phyloP scores from a whole-genome alignment of 768 basidiomycete genomes.

The Tylopilus balloui region DNA sequence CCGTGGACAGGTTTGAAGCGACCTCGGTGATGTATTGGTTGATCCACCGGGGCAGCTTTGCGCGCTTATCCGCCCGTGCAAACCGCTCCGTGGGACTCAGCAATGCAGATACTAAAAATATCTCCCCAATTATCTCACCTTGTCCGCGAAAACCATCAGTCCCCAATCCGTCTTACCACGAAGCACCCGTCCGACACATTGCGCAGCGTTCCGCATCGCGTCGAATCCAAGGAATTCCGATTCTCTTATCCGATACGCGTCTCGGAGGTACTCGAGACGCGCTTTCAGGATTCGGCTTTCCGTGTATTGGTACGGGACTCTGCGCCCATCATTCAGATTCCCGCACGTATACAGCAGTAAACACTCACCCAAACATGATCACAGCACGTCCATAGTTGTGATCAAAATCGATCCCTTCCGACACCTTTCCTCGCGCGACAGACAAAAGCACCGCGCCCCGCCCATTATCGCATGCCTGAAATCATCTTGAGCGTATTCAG shows the following conservation, averaged over 20 bases:
- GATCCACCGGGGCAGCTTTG: slow-evolving; percentile 97
- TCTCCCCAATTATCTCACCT: slow-evolving; percentile 47
- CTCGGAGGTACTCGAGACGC: slow-evolving; percentile 94
- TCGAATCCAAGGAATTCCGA: slow-evolving; percentile 99
- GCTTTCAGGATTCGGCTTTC: slow-evolving; percentile 97
- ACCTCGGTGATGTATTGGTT: slow-evolving; percentile 99
- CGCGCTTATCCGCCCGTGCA: slow-evolving; percentile 87
- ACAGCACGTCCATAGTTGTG: slow-evolving; percentile 99
- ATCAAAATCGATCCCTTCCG: slow-evolving; percentile 99
- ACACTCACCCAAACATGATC: slow-evolving; percentile 93
- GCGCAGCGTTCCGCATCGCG: slow-evolving; percentile 98
- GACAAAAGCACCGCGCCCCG: slow-evolving; percentile 94
- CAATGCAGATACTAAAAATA: not conserved
- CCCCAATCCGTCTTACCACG: slow-evolving; percentile 99
- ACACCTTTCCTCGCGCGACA: slow-evolving; percentile 97
- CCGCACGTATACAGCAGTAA: not conserved
- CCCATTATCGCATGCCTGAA: slow-evolving; percentile 95
- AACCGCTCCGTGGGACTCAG: slow-evolving; percentile 58
- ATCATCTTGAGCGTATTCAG: not conserved
- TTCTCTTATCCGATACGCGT: slow-evolving; percentile 96
- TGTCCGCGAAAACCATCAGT: slow-evolving; percentile 98
- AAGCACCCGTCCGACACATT: slow-evolving; percentile 96
- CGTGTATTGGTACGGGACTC: slow-evolving; percentile 96
- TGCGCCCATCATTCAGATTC: slow-evolving; percentile 29
- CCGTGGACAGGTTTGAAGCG: slow-evolving; percentile 94